Conservation (phyloP, 129 eudicot species). For the Flaveria trinervia region DNA sequence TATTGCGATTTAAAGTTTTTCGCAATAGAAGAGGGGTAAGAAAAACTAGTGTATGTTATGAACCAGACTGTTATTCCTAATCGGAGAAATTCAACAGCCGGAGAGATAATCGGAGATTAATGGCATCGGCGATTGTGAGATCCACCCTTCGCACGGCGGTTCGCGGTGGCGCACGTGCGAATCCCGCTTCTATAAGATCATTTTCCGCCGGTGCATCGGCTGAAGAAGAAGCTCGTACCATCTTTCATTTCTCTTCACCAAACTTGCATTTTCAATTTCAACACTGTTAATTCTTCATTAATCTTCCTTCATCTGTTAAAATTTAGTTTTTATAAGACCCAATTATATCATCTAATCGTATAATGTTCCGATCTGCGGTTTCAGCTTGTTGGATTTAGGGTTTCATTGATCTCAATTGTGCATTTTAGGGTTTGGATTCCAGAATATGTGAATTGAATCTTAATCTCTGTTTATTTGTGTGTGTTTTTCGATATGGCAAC, state of each 20-base stretch:
- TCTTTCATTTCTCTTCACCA: neutral
- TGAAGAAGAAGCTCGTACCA: conserved; percentile 72
- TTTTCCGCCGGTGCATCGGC: conserved; percentile 48
- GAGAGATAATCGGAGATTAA: conserved; percentile 19
- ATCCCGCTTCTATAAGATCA: conserved; percentile 48
- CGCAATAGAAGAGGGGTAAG: too few species aligned
- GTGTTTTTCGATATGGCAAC: neutral
- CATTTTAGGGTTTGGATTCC: neutral
- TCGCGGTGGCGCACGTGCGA: conserved; percentile 48
- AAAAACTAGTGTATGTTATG: neutral
- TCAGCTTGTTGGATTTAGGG: conserved; percentile 15
- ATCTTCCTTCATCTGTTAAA: neutral
- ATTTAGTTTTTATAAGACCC: neutral
- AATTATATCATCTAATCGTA: too few species aligned
- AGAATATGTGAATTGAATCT: neutral
- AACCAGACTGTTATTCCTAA: neutral
- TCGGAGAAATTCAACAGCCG: conserved; percentile 12
- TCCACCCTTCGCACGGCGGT: conserved; percentile 67
- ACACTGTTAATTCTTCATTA: neutral
- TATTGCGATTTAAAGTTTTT: too few species aligned
- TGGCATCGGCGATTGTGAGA: conserved; percentile 84
- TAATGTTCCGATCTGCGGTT: conserved; percentile 2
- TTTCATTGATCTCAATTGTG: too few species aligned
- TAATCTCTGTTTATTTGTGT: neutral
- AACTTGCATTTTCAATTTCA: neutral